Percentiles rank a stretch among this genome's conserved stretches.
Conservation (phyloP, 768 basidiomycete species). For the Rhodotorula babjevae region DNA sequence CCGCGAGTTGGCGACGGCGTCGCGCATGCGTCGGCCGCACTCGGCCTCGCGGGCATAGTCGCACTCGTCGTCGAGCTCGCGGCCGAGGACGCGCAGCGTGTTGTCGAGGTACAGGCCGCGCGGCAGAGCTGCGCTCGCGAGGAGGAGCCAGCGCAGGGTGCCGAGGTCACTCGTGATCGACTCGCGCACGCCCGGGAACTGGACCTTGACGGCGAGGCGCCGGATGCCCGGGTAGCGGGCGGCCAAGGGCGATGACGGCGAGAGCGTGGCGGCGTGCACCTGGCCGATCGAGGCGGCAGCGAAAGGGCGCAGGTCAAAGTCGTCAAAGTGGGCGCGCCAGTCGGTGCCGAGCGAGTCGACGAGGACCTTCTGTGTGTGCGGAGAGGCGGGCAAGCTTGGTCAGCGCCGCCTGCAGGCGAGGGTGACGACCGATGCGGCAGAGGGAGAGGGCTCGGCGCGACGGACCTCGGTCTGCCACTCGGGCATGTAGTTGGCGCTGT, state of each 20-base stretch:
- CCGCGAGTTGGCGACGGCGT: slow-evolving; percentile 50
- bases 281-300: slow-evolving; percentile 97
- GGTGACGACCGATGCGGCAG: slow-evolving; percentile 42
- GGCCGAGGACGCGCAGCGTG: slow-evolving; percentile 80
- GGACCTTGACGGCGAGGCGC: slow-evolving; percentile 64
- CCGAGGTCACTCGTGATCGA: slow-evolving; percentile 83
- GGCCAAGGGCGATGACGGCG: slow-evolving; percentile 54
- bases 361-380: slow-evolving; percentile 59
- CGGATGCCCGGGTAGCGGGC: slow-evolving; percentile 32
- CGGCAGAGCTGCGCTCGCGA: slow-evolving; percentile 74
- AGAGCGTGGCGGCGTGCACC: slow-evolving; percentile 72
- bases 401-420: too few relatives aligned
- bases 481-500: slow-evolving; percentile 97
- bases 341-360: slow-evolving; percentile 63
- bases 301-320: slow-evolving; percentile 80
- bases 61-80: slow-evolving; percentile 87
- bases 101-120: slow-evolving; percentile 83
- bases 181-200: slow-evolving; percentile 84
- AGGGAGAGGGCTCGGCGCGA: neutral
- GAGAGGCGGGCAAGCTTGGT: too few relatives aligned
- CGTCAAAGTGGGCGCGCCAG: slow-evolving; percentile 66
- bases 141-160: slow-evolving; percentile 75
- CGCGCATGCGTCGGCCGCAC: slow-evolving; percentile 59
- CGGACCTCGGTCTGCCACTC: slow-evolving; percentile 93
- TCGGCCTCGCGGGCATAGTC: slow-evolving; percentile 78